Conservation (phyloP, 225 moss, liverwort and hornwort genomes). For the Polytrichum formosum region DNA sequence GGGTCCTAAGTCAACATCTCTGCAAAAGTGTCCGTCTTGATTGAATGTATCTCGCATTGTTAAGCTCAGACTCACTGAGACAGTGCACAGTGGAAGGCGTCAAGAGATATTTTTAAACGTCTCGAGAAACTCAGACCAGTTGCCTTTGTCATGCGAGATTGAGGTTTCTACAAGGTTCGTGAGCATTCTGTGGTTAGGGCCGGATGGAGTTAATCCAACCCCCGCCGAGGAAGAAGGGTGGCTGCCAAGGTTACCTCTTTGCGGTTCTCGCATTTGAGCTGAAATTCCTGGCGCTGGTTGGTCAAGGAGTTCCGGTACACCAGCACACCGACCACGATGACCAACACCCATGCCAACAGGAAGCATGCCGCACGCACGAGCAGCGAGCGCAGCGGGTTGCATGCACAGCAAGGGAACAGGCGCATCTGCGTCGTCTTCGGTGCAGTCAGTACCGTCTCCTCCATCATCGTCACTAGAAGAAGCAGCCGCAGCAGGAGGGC, state of each 20-base stretch:
- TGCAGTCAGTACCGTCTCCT: background rate
- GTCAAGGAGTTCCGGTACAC: constrained; percentile 31
- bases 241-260: constrained; percentile 27
- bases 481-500: too few species aligned
- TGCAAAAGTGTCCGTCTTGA: too few species aligned
- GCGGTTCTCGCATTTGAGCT: constrained; percentile 48
- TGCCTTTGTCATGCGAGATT: too few species aligned
- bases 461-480: constrained; percentile 3
- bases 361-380: constrained; percentile 30
- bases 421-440: constrained; percentile 14
- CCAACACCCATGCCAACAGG: constrained; percentile 26
- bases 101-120: too few species aligned
- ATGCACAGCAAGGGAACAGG: constrained; percentile 21
- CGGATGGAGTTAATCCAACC: too few species aligned
- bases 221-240: background rate
- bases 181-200: too few species aligned
- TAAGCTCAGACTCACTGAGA: too few species aligned
- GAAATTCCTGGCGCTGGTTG: constrained; percentile 45
- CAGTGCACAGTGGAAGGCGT: too few species aligned
- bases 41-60: too few species aligned
- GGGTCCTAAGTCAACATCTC: too few species aligned
- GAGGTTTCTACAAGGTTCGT: too few species aligned
- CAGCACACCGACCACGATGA: constrained; percentile 43
- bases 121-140: too few species aligned
- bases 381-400: constrained; percentile 27